Percentiles rank a stretch among this genome's conserved stretches.
Evolutionary conservation across 306 rosid genomes (phyloP).

Genomic region (Cotoneaster glaucophyllus): DNA sequence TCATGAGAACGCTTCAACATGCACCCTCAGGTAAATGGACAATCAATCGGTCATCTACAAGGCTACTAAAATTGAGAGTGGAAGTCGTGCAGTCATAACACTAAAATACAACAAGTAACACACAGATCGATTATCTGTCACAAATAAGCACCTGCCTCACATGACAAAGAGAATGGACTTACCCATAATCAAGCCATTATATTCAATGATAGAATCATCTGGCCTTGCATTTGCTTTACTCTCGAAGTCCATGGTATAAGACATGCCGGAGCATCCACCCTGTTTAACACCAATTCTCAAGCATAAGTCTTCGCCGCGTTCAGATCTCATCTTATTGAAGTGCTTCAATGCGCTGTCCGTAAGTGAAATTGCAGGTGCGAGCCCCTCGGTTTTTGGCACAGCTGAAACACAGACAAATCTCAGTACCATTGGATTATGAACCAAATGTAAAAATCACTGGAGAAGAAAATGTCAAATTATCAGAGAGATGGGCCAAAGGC

Average conservation of each 20-base stretch:
- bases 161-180: constrained; percentile 13
- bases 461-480: too few relatives aligned
- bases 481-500: too few relatives aligned
- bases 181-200: constrained; percentile 76
- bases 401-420: constrained; percentile 19
- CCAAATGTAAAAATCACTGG: too few relatives aligned
- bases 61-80: background rate
- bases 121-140: background rate
- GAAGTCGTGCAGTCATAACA: background rate
- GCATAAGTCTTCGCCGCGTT: constrained; percentile 63
- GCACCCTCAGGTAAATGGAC: background rate
- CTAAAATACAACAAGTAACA: background rate
- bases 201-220: constrained; percentile 82
- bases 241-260: constrained; percentile 91
- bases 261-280: constrained; percentile 99
- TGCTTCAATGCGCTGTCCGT: constrained; percentile 78
- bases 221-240: constrained; percentile 61
- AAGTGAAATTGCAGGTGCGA: constrained; percentile 43
- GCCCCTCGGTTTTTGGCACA: constrained; percentile 36
- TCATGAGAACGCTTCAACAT: background rate
- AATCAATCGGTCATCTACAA: background rate
- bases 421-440: too few relatives aligned
- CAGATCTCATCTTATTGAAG: constrained; percentile 87
- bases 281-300: constrained; percentile 94
- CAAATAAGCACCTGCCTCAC: background rate